These are phyloP conservation scores for Talaromyces sp. DNA, from an alignment of 2,329 filamentous ascomycete species.

Conservation along the genomic window DNA sequence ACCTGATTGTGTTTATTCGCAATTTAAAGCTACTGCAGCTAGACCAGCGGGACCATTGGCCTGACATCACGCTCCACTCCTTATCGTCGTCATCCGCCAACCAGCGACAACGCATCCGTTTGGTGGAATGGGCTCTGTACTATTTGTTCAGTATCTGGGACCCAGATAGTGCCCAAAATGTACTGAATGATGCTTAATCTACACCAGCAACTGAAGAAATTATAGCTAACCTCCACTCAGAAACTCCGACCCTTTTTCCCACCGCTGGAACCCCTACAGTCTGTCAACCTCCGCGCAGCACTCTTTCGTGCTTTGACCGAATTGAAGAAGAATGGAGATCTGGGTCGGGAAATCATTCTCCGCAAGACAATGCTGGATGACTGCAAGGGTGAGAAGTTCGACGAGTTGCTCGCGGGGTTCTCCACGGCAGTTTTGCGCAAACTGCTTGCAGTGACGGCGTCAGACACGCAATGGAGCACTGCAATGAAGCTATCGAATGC, in stretches of 20 bases:
- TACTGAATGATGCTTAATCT: constrained; percentile 43
- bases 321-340: constrained; percentile 80
- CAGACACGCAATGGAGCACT: constrained; percentile 49
- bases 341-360: constrained; percentile 78
- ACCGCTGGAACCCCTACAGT: constrained; percentile 85
- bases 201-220: background rate
- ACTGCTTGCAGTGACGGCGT: constrained; percentile 51
- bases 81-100: constrained; percentile 72
- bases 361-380: constrained; percentile 97
- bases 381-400: constrained; percentile 87
- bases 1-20: constrained; percentile 71
- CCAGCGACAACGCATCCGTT: constrained; percentile 79
- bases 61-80: constrained; percentile 68
- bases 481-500: constrained; percentile 62
- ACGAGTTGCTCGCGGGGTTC: constrained; percentile 81
- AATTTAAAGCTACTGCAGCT: constrained; percentile 84
- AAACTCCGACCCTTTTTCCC: constrained; percentile 92
- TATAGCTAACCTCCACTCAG: constrained; percentile 48
- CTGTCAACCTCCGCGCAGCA: constrained; percentile 82
- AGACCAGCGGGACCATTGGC: constrained; percentile 77
- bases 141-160: constrained; percentile 86
- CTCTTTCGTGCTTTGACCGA: constrained; percentile 80
- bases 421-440: constrained; percentile 82
- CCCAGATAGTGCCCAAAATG: constrained; percentile 71
- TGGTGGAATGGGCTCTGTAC: constrained; percentile 89